phyloP scores from a whole-genome alignment of 1,284 basidiomycete genomes.

The Trichosporon faecale region DNA sequence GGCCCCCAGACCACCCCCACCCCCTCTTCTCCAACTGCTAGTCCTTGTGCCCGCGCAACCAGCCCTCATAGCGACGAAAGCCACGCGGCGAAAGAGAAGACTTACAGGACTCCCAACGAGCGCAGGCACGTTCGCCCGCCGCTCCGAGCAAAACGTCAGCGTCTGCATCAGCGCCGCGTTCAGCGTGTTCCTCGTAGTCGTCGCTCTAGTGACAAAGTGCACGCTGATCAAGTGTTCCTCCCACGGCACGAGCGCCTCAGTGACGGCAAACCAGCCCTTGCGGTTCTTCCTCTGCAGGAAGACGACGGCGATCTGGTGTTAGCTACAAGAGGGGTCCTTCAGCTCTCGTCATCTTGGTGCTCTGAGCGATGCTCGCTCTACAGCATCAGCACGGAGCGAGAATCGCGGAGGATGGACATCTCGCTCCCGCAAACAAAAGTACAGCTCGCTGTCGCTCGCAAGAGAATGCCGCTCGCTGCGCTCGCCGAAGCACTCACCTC shows the following conservation, averaged over 20 bases:
- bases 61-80: too few relatives aligned
- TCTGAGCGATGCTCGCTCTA: too few relatives aligned
- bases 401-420: too few relatives aligned
- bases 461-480: neutral
- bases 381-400: too few relatives aligned
- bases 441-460: too few relatives aligned
- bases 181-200: conserved; percentile 25
- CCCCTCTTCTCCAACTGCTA: too few relatives aligned
- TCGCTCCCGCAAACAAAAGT: too few relatives aligned
- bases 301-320: conserved; percentile 41
- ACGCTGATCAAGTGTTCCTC: conserved; percentile 48
- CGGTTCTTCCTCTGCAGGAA: conserved; percentile 45
- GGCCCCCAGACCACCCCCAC: too few relatives aligned
- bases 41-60: too few relatives aligned
- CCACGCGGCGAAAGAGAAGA: neutral
- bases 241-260: conserved; percentile 49
- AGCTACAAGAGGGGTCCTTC: neutral
- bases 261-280: conserved; percentile 50
- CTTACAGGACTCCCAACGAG: conserved; percentile 32
- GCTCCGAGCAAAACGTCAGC: conserved; percentile 41
- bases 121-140: conserved; percentile 40
- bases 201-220: conserved; percentile 23
- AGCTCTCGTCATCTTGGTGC: too few relatives aligned
- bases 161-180: conserved; percentile 37
- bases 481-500: conserved; percentile 26